Evolutionary conservation across 495 filamentous ascomycete genomes (phyloP), one percentile per base, ranked within the genome.

Genomic region (Aspergillus avenaceus): DNA sequence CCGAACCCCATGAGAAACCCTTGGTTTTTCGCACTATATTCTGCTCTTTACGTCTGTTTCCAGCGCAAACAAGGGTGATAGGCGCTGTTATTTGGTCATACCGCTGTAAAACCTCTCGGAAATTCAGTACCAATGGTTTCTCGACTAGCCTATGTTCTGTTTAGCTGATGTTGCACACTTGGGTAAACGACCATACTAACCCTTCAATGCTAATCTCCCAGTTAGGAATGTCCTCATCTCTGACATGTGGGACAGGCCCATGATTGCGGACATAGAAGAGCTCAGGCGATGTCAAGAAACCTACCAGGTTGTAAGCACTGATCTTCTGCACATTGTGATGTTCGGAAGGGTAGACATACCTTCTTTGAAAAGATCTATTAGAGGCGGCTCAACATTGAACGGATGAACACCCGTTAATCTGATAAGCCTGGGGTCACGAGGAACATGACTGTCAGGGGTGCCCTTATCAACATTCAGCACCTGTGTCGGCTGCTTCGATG

Each of bases 211-310:
- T 83, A 47, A 97, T 85, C 48, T 88, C 81, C 92, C 92, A 97
- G 57, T 85, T 77, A 44, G 83, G 80, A 41, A 91, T 80, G 5
- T 86, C 81, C 26, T 80, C 73, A 56, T 95, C 88, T 7, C 74
- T 72, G 7, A 96, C 88, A 22, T 78, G 63, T 3, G 92, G 92
- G 5, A 97, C 92, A 0, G 87, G 75, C 8, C 92, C 92, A 76
- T 97, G 92, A 49, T 97, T 97, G 53, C 92, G 73, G n/a, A 97
- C 92, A 65, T 93, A 97, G 71, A 96, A 95, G 2, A 97, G 73
- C 54, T 96, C 88, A n/a, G 89, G 85, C 19, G 85, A 85, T 4
- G 92, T 97, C 29, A 97, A 73, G 64, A 96, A 97, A 4, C 85
- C 84, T 77, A 47, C 22, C 16, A 7, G 9, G 19, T 13, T 34